Percentiles rank a stretch among this genome's conserved stretches.
These are phyloP conservation scores for Diaporthe helianthi DNA, from an alignment of 2,329 filamentous ascomycete species.

Conservation along the genomic window DNA sequence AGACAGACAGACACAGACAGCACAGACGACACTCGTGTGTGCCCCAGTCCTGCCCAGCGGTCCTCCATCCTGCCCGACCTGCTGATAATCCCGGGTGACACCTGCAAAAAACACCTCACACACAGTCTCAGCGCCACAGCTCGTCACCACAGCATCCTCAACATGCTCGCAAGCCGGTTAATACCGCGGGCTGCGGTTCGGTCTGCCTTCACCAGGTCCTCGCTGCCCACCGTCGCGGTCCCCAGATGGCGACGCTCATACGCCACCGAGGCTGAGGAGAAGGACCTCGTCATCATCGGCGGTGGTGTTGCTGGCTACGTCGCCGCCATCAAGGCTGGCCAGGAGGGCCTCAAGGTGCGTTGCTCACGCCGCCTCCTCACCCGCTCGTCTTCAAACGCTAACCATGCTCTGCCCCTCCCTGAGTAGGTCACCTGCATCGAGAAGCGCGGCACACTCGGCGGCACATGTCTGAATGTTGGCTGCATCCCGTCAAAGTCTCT, in stretches of 20 bases:
- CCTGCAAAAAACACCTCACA: neutral
- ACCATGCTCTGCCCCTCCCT: neutral
- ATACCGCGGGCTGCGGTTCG: conserved; percentile 64
- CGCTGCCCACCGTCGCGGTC: conserved; percentile 51
- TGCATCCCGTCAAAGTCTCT: conserved; percentile 99
- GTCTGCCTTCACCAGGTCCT: conserved; percentile 55
- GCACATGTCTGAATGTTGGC: conserved; percentile 98
- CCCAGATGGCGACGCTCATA: conserved; percentile 65
- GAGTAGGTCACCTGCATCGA: conserved; percentile 92
- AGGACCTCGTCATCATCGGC: conserved; percentile 96
- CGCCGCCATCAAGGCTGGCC: conserved; percentile 97
- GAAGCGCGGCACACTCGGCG: conserved; percentile 93
- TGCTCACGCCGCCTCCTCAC: neutral
- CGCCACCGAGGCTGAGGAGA: conserved; percentile 75
- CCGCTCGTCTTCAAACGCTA: neutral
- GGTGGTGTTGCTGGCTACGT: conserved; percentile 99
- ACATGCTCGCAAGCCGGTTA: conserved; percentile 68
- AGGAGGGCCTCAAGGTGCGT: conserved; percentile 91
- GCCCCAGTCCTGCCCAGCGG: conserved; percentile 7
- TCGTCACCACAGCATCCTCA: conserved; percentile 2
- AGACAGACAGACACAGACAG: neutral
- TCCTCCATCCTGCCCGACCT: neutral
- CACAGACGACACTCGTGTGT: conserved; percentile 1
- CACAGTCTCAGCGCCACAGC: neutral
- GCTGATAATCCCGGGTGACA: neutral